Evolutionary conservation across 2,329 filamentous ascomycete species (phyloP).

Genomic region (Penicillium sp.): DNA sequence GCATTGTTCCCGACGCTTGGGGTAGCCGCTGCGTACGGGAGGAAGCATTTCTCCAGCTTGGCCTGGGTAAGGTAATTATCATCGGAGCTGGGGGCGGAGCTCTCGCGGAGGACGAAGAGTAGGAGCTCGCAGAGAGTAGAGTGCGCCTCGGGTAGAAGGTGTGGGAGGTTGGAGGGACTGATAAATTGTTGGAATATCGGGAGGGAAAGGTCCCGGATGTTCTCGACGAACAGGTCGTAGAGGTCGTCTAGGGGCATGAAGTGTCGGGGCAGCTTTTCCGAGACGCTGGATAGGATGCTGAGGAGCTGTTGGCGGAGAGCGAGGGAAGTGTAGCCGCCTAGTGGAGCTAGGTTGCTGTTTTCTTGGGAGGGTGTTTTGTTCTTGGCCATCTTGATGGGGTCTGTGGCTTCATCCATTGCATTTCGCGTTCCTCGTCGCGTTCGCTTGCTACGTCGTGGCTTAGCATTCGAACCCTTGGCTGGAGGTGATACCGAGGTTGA

Average conservation of each 20-base stretch:
- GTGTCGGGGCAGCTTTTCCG: conserved; percentile 26
- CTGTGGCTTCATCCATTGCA: conserved; percentile 3
- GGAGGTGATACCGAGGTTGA: conserved; percentile 1
- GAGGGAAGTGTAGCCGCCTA: conserved; percentile 36
- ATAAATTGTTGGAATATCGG: conserved; percentile 41
- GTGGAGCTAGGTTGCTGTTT: conserved; percentile 20
- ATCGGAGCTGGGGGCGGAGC: conserved; percentile 31
- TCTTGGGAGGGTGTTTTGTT: conserved; percentile 1
- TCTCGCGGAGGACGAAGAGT: conserved; percentile 44
- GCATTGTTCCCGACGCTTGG: conserved; percentile 58
- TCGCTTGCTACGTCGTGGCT: conserved; percentile 28
- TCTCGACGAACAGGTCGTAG: conserved; percentile 39
- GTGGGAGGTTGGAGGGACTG: conserved; percentile 38
- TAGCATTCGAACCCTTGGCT: conserved; percentile 4
- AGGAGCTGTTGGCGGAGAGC: conserved; percentile 40
- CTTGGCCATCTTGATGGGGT: conserved; percentile 7
- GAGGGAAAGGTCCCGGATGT: conserved; percentile 40
- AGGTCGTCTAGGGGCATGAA: conserved; percentile 35
- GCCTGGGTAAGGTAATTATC: conserved; percentile 41
- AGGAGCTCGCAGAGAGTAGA: conserved; percentile 48
- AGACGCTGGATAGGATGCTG: conserved; percentile 35
- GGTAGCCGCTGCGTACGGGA: conserved; percentile 57
- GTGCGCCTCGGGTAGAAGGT: conserved; percentile 34
- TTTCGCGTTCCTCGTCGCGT: conserved; percentile 24
- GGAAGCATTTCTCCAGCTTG: conserved; percentile 52